Base-by-base conservation (phyloP, 2,329 filamentous ascomycete species). In the Neonectria hederae region DNA sequence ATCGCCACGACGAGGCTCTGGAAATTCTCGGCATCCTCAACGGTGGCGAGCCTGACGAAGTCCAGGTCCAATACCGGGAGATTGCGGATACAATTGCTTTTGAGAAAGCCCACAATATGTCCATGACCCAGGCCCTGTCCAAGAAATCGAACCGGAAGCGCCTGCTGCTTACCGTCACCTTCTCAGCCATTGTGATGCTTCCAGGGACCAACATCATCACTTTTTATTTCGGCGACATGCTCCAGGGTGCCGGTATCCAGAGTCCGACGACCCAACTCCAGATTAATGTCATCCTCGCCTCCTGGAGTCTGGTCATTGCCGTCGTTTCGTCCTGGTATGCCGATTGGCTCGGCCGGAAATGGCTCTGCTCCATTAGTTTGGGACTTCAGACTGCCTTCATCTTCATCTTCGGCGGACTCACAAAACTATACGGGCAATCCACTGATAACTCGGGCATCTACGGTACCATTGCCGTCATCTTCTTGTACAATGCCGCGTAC, bases 401-500 rank as follows among this genome's bases (percentile, higher is more conserved):
- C 19, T 55, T 63, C 22, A 32, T 65, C 22, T 45, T 65, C 11
- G 63, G 63, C 11, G 59, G 24, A 10, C 21, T 65, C 19, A 65
- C 63, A 19, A 56, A 58, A 8, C 17, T 59, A 10, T 59, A 54
- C 48, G 35, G 69, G 70, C 71, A 42, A 5, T 78, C 76, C 21
- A 75, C 70, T 7, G 74, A 82, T 64, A 76, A 71, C 6, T 77
- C 78, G 4, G 79, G 63, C 7, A 61, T 69, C 43, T 72, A 70
- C 49, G 65, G 63, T 24, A 69, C 69, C 13, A 60, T 86, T 10
- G 83, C 81, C 14, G 80, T 83, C 61, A 83, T 86, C 46, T 86
- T 85, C 74, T 74, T 86, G 38, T 85, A 84, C 61, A 82, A 81
- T 2, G 81, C 83, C 57, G 77, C 82, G 26, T 87, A 82, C 74